Evolutionary conservation across 2,329 filamentous ascomycete genomes (phyloP), one percentile per base, ranked within the genome.

Genomic region (Byssochlamys sp.): DNA sequence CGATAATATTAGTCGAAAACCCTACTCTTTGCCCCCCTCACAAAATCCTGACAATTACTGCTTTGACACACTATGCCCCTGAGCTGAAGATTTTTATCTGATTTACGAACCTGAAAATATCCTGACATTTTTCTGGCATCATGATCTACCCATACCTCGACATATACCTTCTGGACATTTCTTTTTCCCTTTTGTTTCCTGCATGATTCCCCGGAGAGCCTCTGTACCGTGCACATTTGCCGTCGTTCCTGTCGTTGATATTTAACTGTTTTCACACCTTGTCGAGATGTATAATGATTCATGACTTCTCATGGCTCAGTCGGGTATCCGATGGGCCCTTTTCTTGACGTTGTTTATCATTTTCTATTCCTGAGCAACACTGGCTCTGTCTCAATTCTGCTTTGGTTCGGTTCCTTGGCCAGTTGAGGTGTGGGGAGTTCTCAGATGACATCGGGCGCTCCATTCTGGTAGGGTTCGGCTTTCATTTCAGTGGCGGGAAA

Each of bases 361-460:
- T 51, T 51, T 51, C 27, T 28, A 28, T 51, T 28, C 9, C 49
- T 51, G 49, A 28, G 25, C 12, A 28, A 2, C 11, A 26, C 14
- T 51, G 27, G 49, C 49, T 51, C 49, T 51, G 49, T 51, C 27
- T 51, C 25, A 27, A 51, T 28, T 51, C 24, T 27, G 25, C 49
- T 51, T 51, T 45, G 39, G 39, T 45, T 51, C 25, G 27, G 49
- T 26, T 51, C 27, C 49, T 51, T 28, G 49, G 49, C 49, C 49
- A 51, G 24, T 10, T 26, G 12, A 51, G 49, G 49, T 28, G 49
- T 27, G 49, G 27, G 49, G 49, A 51, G 49, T 51, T 51, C 14
- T 51, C 12, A 51, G 73, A 77, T 57, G 88, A 86, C 67, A 45
- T 45, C 14, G n/a, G 35, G 39, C n/a, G n/a, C 39, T 14, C 39